These are phyloP conservation scores for Trichocladium uniseriatum DNA, from an alignment of 495 filamentous ascomycete species.

Conservation along the genomic window DNA sequence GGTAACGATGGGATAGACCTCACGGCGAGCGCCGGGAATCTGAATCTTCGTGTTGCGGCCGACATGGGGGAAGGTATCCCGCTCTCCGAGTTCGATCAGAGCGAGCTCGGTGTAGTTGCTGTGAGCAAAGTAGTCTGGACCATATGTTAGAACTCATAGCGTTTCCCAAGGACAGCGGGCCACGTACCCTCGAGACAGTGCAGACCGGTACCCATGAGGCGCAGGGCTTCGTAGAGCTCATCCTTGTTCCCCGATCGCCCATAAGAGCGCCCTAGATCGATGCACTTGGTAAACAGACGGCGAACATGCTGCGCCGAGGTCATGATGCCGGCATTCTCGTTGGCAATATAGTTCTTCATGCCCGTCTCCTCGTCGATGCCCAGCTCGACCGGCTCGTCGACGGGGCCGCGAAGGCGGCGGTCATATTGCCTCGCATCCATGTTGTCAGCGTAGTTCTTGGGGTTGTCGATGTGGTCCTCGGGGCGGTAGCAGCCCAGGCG, in stretches of 20 bases:
- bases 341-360: slow-evolving; percentile 86
- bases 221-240: slow-evolving; percentile 76
- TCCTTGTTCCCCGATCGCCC: slow-evolving; percentile 49
- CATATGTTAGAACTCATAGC: neutral
- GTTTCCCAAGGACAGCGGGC: neutral
- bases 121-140: slow-evolving; percentile 71
- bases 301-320: slow-evolving; percentile 69
- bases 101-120: slow-evolving; percentile 85
- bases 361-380: slow-evolving; percentile 68
- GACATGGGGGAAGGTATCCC: slow-evolving; percentile 73
- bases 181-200: slow-evolving; percentile 72
- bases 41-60: slow-evolving; percentile 58
- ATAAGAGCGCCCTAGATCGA: slow-evolving; percentile 66
- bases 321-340: slow-evolving; percentile 62
- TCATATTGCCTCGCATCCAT: slow-evolving; percentile 77
- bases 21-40: slow-evolving; percentile 50
- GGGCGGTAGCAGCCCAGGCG: slow-evolving; percentile 82
- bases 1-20: slow-evolving; percentile 72
- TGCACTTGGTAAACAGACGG: slow-evolving; percentile 57
- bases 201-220: slow-evolving; percentile 73
- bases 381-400: slow-evolving; percentile 71
- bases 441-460: slow-evolving; percentile 72
- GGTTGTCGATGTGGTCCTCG: slow-evolving; percentile 81
- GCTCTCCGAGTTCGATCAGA: slow-evolving; percentile 74
- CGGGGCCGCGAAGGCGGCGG: slow-evolving; percentile 63